Base-by-base conservation (phyloP, 2,329 filamentous ascomycete genomes). In the Atkinsonella texensis region DNA sequence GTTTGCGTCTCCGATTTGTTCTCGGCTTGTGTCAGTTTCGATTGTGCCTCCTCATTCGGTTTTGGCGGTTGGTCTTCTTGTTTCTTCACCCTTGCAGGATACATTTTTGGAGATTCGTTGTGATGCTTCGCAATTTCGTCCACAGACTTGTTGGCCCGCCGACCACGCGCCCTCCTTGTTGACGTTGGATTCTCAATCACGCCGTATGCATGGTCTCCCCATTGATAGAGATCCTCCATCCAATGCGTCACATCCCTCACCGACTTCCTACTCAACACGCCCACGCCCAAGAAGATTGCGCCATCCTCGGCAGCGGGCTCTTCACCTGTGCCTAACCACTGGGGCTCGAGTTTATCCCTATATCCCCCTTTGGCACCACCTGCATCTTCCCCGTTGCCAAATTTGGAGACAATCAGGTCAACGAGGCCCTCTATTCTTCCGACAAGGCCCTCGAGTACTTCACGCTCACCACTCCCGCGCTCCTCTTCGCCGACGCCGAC, bases 401-500 rank as follows among this genome's bases (percentile, higher is more conserved):
- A 97, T 58, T 86, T 84, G 43, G 87, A 89, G 3, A 96, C 89
- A 42, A 96, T 74, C 47, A 97, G 67, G 67, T 98, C 93, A 6
- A 95, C 79, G 40, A 98, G 74, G 1, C 93, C 93, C 49, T 93
- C 84, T 23, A 88, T 87, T 51, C 87, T 76, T 10, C 76, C 77
- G 1, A 89, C 81, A 55, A 95, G 81, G n/a, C 89, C 89, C 66
- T 97, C 91, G 1, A 98, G 73, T 0, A 97, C 91, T 60, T 94
- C 91, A 60, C 91, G 77, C 70, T 97, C 91, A 33, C 89, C 89
- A 63, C 91, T 96, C 4, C 91, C 91, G 65, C 89, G 85, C 51
- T 96, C 88, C 70, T 97, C 93, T 65, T 97, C 93, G 17, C 93
- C 93, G 1, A 97, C 93, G 0, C 93, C 93, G 45, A 96, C 80